Evolutionary conservation across 23 red algal genomes (phyloP).

Genomic region (Gracilariopsis chorda): DNA sequence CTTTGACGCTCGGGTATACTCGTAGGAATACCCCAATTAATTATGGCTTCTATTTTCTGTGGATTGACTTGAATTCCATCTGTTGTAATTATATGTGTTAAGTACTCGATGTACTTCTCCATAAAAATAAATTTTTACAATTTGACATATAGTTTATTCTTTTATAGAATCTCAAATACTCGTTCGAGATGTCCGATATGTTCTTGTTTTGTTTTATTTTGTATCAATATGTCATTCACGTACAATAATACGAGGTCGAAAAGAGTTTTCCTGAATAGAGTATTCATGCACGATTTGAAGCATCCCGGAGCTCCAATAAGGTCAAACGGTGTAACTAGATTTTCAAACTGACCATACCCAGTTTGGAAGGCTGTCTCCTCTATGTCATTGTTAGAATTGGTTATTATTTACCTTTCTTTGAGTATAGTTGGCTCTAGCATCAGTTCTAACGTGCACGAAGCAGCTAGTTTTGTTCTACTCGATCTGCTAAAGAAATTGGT

Average conservation of each 20-base stretch:
- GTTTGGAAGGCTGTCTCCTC: constrained; percentile 39
- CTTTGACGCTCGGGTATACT: constrained; percentile 10
- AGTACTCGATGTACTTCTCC: constrained; percentile 5
- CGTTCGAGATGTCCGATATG: background rate
- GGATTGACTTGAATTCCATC: background rate
- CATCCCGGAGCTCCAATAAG: constrained; percentile 15
- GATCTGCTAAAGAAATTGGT: too few species aligned
- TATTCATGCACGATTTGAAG: constrained; percentile 25
- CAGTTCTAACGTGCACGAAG: too few species aligned
- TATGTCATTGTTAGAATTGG: background rate
- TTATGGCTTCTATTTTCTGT: constrained; percentile 32
- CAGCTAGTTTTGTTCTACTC: too few species aligned
- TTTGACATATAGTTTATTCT: constrained; percentile 13
- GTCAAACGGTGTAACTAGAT: constrained; percentile 31
- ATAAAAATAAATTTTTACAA: background rate
- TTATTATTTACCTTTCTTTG: constrained; percentile 29
- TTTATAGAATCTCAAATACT: constrained; percentile 22
- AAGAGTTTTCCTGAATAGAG: constrained; percentile 1
- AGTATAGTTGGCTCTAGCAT: constrained; percentile 26
- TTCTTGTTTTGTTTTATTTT: constrained; percentile 34
- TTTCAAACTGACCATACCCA: constrained; percentile 42
- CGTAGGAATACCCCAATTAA: background rate
- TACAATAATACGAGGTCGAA: constrained; percentile 14
- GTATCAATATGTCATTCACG: constrained; percentile 30
- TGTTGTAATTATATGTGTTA: constrained; percentile 28